phyloP scores from a whole-genome alignment of 768 basidiomycete genomes.

The Postia placenta region DNA sequence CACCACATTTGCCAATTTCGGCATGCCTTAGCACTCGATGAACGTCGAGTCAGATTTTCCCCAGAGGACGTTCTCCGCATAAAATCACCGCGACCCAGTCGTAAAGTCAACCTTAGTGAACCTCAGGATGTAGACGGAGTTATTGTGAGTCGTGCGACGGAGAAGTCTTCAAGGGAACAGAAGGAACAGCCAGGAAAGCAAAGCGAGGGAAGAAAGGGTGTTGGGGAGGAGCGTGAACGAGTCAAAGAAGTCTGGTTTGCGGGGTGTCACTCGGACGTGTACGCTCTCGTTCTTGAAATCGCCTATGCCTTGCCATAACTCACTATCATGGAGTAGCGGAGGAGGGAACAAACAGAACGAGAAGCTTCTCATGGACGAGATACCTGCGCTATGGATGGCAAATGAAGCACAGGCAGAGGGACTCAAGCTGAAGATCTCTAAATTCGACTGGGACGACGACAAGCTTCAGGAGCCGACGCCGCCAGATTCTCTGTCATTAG shows the following conservation, averaged over 20 bases:
- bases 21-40: conserved; percentile 24
- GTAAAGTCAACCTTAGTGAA: too few species aligned
- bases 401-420: not conserved
- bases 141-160: too few species aligned
- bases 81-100: not conserved
- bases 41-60: conserved; percentile 21
- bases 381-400: not conserved
- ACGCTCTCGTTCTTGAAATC: not conserved
- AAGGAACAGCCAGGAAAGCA: not conserved
- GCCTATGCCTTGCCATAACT: not conserved
- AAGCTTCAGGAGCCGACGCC: not conserved
- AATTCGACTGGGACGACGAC: not conserved
- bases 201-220: not conserved
- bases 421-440: not conserved
- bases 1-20: conserved; percentile 20
- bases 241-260: conserved; percentile 8
- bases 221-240: not conserved
- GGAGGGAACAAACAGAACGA: not conserved
- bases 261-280: conserved; percentile 9
- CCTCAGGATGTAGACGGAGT: too few species aligned
- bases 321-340: not conserved
- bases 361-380: not conserved
- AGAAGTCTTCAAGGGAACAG: too few species aligned
- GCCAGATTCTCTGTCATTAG: not conserved
- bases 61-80: conserved; percentile 17